Evolutionary conservation across 495 filamentous ascomycete genomes (phyloP).

Genomic region (Annulohypoxylon stygium): DNA sequence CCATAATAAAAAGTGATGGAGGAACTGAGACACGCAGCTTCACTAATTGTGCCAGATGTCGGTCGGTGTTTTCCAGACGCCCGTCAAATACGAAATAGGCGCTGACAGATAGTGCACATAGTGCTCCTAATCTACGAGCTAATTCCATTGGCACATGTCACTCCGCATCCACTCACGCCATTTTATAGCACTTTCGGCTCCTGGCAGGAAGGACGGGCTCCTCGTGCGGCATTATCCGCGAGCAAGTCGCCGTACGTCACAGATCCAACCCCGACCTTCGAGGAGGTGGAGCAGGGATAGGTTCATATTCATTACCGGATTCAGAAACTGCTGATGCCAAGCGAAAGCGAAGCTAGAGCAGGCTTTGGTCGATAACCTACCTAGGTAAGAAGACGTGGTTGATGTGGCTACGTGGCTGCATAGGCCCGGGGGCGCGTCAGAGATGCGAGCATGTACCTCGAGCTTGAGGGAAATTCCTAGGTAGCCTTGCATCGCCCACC

Average conservation of each 20-base stretch:
- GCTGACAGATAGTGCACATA: background rate
- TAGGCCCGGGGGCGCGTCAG: background rate
- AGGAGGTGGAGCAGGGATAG: background rate
- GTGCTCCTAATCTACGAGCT: background rate
- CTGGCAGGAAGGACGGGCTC: constrained; percentile 8
- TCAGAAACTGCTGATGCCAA: constrained; percentile 6
- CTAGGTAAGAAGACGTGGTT: background rate
- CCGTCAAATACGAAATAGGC: constrained; percentile 13
- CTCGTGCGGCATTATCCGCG: background rate
- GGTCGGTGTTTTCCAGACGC: constrained; percentile 11
- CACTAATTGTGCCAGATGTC: constrained; percentile 1
- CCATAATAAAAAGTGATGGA: background rate
- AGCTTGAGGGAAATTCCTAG: background rate
- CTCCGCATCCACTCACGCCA: constrained; percentile 12
- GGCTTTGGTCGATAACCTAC: background rate
- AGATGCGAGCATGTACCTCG: background rate
- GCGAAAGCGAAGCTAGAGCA: background rate
- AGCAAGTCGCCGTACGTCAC: constrained; percentile 1
- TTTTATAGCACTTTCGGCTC: constrained; percentile 16
- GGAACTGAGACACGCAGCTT: background rate
- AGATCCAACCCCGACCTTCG: background rate
- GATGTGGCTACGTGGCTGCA: background rate
- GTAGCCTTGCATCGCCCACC: constrained; percentile 16
- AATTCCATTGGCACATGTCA: constrained; percentile 8
- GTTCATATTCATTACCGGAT: background rate